Evolutionary conservation across 2,329 filamentous ascomycete genomes (phyloP), one percentile per base, ranked within the genome.

Genomic region (Pyrenophora teres): DNA sequence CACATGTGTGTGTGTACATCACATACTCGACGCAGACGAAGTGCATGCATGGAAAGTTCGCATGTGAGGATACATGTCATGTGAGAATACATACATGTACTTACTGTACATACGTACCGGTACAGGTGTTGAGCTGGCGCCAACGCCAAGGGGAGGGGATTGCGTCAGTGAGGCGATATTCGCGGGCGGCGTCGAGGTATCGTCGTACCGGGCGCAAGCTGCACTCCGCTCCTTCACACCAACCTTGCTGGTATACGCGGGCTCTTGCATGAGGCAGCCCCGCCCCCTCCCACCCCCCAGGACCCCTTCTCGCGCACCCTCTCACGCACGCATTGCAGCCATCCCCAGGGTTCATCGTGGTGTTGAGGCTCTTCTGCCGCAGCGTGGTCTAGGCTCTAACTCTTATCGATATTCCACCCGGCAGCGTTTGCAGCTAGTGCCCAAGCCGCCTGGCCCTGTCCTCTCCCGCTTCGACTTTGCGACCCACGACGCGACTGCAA

Each of bases 401-500:
- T 54, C 50, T 62, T 64, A 64, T 64, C 61, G 59, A 60, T 60
- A 54, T 46, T 50, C 54, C 19, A 5, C 19, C 19, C 21, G 42
- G 36, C 52, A 52, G 51, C 45, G 50, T 40, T 40, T 49, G 44
- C 45, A 46, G 45, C 27, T 30, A 46, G 52, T 46, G 46, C 46
- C 46, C 43, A 52, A 46, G 52, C 45, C 27, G 27, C 27, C 50
- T 12, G 40, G 52, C 47, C 48, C 50, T 53, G 50, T 50, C 40
- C 49, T 52, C 52, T 52, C 52, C 48, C 52, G 52, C 45, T 44
- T 50, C 40, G 39, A 51, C 40, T 43, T 52, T 52, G 52, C 48
- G 50, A 52, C 50, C 49, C 58, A 58, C 55, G 56, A 64, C 62
- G 56, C 60, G 57, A 55, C 55, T 44, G 46, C 57, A 43, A 52